Evolutionary conservation across 208 protist genomes (phyloP).

Genomic region (Endotrypanum monterogeii): DNA sequence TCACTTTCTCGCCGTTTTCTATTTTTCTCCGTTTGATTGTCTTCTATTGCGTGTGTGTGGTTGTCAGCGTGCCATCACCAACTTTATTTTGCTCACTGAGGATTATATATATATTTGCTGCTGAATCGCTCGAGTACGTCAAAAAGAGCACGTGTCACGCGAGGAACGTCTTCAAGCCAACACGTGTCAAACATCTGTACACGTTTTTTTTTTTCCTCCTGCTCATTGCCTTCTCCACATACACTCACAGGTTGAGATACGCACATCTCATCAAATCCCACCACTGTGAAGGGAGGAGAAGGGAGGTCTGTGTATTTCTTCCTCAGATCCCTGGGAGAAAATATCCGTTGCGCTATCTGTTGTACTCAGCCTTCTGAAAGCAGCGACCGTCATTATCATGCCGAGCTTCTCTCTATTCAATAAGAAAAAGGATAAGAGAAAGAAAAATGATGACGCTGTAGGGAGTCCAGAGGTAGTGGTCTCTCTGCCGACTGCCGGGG

Average conservation of each 20-base stretch:
- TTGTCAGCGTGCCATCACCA: neutral
- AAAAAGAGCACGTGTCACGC: neutral
- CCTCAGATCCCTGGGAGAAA: neutral
- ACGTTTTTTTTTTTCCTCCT: neutral
- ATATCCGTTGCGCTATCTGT: neutral
- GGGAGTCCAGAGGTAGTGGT: neutral
- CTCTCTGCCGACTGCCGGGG: neutral
- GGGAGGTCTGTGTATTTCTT: neutral
- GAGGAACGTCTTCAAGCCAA: neutral
- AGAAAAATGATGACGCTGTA: constrained; percentile 7
- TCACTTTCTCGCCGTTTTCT: neutral
- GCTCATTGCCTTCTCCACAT: constrained; percentile 6
- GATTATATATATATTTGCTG: neutral
- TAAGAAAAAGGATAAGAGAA: constrained; percentile 50
- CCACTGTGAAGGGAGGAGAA: no score
- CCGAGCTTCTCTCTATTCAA: constrained; percentile 41
- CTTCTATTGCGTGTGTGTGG: neutral
- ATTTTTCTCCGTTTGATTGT: no score
- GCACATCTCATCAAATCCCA: neutral
- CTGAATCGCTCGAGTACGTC: neutral
- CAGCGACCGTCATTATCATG: constrained; percentile 13
- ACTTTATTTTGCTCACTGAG: neutral
- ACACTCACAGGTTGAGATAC: constrained; percentile 8
- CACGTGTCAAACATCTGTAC: neutral
- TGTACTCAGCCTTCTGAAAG: neutral